Evolutionary conservation across 495 filamentous ascomycete genomes (phyloP), one percentile per base, ranked within the genome.

Genomic region (Penicillium canariense): DNA sequence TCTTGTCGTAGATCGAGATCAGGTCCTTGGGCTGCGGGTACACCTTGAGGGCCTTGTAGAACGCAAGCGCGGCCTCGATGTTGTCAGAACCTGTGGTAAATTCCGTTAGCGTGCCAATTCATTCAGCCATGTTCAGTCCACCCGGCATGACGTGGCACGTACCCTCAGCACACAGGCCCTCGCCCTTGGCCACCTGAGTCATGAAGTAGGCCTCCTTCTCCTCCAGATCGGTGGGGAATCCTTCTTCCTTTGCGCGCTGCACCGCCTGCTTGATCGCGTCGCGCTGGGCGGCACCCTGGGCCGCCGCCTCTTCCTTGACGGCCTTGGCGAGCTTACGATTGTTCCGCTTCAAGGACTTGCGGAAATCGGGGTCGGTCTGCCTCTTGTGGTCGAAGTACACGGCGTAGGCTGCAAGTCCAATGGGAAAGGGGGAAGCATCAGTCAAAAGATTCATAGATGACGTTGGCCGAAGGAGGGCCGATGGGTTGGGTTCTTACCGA

Each of bases 21-120:
- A 98, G 79, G 65, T 97, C 94, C 63, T 84, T 82, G 7, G 94
- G 94, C 58, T 90, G 86, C 8, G 94, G 94, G 74, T 98, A 98
- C 31, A 98, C 94, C 80, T 97, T 98, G 62, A 98, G 81, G 34
- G 94, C 94, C 80, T 89, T 92, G 83, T 96, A 98, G 76, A 98
- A 97, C 72, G 87, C 87, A 48, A 97, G 78, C 23, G 95, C 92
- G 43, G 95, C 90, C 43, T 97, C 91, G 28, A 96, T 60, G 31
- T 83, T 82, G 61, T 87, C 82, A 52, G 82, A 72, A 56, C 87
- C 89, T 94, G 66, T 56, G 47, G 44, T 35, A 36, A 31, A 11
- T 12, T 34, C 17, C 34, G 30, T 53, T 46, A 35, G 35, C 26
- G 42, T 18, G 9, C 17, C 26, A 48, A 23, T 23, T 45, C 43